These are phyloP conservation scores for Gaertneriomyces semiglobifer DNA, from an alignment of 192 early-diverging fungal genomes.

Conservation along the genomic window DNA sequence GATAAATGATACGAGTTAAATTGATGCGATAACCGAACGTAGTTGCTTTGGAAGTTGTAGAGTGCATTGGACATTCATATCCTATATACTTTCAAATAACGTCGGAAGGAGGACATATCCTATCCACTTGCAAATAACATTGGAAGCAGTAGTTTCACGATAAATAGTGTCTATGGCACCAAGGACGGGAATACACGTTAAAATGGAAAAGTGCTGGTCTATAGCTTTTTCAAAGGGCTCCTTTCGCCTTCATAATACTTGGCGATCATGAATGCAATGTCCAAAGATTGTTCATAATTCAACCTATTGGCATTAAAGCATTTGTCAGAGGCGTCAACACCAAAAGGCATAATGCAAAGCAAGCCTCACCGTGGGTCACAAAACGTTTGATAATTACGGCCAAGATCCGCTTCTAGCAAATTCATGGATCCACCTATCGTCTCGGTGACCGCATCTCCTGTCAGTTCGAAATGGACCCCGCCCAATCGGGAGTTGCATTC, in stretches of 20 bases:
- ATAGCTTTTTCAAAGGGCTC: constrained; percentile 10
- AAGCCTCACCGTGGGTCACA: constrained; percentile 79
- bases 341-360: neutral
- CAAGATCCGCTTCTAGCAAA: constrained; percentile 73
- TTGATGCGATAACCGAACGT: too few relatives aligned
- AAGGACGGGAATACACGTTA: too few relatives aligned
- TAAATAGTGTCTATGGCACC: too few relatives aligned
- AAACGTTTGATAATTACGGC: constrained; percentile 89
- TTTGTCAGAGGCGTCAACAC: neutral
- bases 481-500: constrained; percentile 67
- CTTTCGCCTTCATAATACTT: constrained; percentile 57
- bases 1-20: too few relatives aligned
- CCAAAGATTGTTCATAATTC: constrained; percentile 96
- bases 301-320: constrained; percentile 41
- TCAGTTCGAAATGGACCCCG: constrained; percentile 97
- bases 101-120: too few relatives aligned
- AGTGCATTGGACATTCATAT: too few relatives aligned
- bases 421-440: constrained; percentile 98
- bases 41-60: too few relatives aligned
- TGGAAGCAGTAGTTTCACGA: too few relatives aligned
- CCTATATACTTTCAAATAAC: too few relatives aligned
- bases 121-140: too few relatives aligned
- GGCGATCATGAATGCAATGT: constrained; percentile 95
- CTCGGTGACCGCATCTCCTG: constrained; percentile 93
- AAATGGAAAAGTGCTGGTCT: too few relatives aligned